A percentile compares a stretch with the other conserved stretches of the same genome.
phyloP scores from a whole-genome alignment of 2,329 filamentous ascomycete species.

The Scytalidium sp. region DNA sequence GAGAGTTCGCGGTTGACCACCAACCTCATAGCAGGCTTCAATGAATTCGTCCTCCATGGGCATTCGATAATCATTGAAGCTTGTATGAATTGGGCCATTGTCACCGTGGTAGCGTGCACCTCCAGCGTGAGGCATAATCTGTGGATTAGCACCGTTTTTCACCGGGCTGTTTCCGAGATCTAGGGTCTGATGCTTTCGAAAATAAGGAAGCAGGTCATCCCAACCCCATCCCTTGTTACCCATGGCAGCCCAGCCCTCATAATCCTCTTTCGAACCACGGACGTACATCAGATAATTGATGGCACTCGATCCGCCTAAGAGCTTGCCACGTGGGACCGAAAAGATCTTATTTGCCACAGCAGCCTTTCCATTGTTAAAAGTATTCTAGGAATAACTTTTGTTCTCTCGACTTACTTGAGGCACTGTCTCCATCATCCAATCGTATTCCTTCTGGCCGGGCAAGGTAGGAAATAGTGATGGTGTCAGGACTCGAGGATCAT shows the following conservation, averaged over 20 bases:
- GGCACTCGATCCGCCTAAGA: conserved; percentile 30
- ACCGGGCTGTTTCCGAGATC: conserved; percentile 7
- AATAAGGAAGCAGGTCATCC: conserved; percentile 38
- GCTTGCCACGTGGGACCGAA: conserved; percentile 29
- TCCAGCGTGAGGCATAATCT: conserved; percentile 7
- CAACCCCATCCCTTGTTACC: conserved; percentile 42
- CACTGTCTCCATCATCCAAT: conserved; percentile 11
- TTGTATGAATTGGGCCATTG: conserved; percentile 12
- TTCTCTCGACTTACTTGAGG: conserved; percentile 12
- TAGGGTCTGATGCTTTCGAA: conserved; percentile 32
- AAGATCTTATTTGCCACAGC: background rate
- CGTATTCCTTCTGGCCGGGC: conserved; percentile 13
- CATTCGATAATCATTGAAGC: conserved; percentile 10
- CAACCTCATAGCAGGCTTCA: conserved; percentile 1
- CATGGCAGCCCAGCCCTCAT: conserved; percentile 37
- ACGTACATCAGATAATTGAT: conserved; percentile 33
- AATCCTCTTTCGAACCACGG: conserved; percentile 22
- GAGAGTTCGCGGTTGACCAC: conserved; percentile 7
- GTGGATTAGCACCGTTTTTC: conserved; percentile 8
- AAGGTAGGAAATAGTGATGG: conserved; percentile 22
- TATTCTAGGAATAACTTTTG: too few species aligned
- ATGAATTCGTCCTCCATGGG: conserved; percentile 9
- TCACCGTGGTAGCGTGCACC: conserved; percentile 11
- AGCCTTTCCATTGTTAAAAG: too few species aligned
- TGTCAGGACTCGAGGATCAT: conserved; percentile 32